Base-by-base conservation (phyloP, 2,329 filamentous ascomycete species). In the Colletotrichum sp. region DNA sequence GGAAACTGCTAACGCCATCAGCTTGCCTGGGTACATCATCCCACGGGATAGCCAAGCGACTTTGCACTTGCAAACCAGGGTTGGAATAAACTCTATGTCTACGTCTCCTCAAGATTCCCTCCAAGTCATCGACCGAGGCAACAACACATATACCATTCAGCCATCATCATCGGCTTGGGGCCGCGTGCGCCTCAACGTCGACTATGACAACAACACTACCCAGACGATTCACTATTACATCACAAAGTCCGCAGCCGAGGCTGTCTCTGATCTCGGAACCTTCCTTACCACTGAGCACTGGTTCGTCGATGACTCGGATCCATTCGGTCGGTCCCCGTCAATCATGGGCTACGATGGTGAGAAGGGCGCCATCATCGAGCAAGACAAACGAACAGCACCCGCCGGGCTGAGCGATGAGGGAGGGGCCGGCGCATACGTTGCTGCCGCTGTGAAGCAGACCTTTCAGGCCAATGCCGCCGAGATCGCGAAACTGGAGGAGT, bases 391-490 rank as follows among this genome's bases (percentile, higher is more conserved):
- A 2, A 89, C 87, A 8, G 92, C 90, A 90, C 88, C 92, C 8
- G 86, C 90, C 1, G 90, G 90, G 0, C 84, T 92, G 1, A 91
- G 89, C 73, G 90, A 92, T 69, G 90, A 92, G 81, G 90, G 85
- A 1, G 90, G 90, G 1, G 88, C 88, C 0, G 90, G 90, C 1
- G 87, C 89, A 0, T 91, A 87, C 73, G 85, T 92, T 1, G 89
- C 90, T 0, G 87, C 89, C 0, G 82, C 86, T 1, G 86, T 90
- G 83, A 92, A 92, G 81, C 88, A 91, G 74, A 85, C 85, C 1
- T 80, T 87, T 7, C 88, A 88, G 34, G 89, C 90, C 0, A 81
- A 85, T 7, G 83, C 86, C 0, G 81, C 80, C 1, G 89, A 92
- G 76, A 80, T 92, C 1, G 76, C 83, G 0, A 88, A 88, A 74